These are phyloP conservation scores for Massospora cicadina DNA, from an alignment of 371 early-diverging fungal genomes.

Conservation along the genomic window DNA sequence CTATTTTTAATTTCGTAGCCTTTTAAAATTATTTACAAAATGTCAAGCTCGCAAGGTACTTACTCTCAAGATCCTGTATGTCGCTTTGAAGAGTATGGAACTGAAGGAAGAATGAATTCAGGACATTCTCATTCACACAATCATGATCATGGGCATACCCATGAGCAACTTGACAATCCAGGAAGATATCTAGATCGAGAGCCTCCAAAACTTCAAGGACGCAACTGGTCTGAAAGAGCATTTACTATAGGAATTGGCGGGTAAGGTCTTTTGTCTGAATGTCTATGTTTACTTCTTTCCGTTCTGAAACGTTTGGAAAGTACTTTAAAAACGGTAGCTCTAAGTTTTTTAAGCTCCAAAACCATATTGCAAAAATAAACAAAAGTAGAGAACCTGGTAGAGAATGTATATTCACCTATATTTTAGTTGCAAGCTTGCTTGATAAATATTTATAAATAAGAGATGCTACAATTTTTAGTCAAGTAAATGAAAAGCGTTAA, in stretches of 20 bases:
- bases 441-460: no score
- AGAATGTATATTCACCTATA: no score
- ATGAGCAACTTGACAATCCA: slow-evolving; percentile 75
- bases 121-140: slow-evolving; percentile 22
- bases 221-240: slow-evolving; percentile 80
- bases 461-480: no score
- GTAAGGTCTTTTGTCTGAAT: slow-evolving; percentile 20
- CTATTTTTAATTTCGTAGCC: no score
- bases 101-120: slow-evolving; percentile 18
- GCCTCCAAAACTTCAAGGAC: slow-evolving; percentile 38
- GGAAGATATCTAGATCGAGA: slow-evolving; percentile 67
- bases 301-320: background rate
- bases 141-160: slow-evolving; percentile 71
- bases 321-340: background rate
- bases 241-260: slow-evolving; percentile 93
- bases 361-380: background rate
- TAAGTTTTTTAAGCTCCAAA: background rate
- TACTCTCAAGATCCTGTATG: slow-evolving; percentile 12
- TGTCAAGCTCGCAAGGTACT: no score
- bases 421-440: no score
- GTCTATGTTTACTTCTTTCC: background rate
- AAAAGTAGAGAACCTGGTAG: no score
- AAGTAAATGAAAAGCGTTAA: no score
- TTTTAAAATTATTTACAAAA: no score
- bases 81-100: slow-evolving; percentile 13